Evolutionary conservation across 306 rosid genomes (phyloP), one percentile per base, ranked within the genome.

Genomic region (Pyrus communis): DNA sequence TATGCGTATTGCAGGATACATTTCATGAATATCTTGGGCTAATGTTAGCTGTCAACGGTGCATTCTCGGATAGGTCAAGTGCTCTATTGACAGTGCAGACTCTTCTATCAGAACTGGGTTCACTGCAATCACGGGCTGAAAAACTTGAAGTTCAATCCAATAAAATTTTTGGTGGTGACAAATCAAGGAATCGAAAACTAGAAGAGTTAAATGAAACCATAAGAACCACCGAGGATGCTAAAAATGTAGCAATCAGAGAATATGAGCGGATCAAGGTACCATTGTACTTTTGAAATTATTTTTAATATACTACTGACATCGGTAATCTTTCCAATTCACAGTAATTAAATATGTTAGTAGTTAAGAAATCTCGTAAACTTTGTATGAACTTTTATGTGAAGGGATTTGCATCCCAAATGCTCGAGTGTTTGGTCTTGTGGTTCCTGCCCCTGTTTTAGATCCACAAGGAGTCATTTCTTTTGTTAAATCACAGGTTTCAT

Each of bases 11-110:
- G 80, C 93, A 96, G 99, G 99, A 92, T 82, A 90, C 89, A 4
- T 91, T 95, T 84, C 98, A 95, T 9, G 98, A 95, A 58, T 88
- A 95, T 89, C 97, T 95, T 43, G 98, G 98, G 81, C 80, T 95
- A 52, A 92, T 92, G 92, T 80, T 95, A 85, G 90, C 97, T 43
- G 93, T 88, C 79, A 89, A 90, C 46, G 78, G 92, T 79, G 98
- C 98, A 22, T 95, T 95, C 86, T 81, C 97, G 7, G 98, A 95
- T 61, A 89, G 98, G 69, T 80, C 96, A 58, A 92, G 93, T 78
- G 93, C 98, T 51, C 75, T 95, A 65, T 86, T 95, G 84, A 95
- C 98, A 0, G 93, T 90, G 83, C 98, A 95, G 76, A 92, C 98
- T 55, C 97, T 95, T 67, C 71, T 89, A 78, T 89, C 98, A 45